Percentiles rank a stretch among this genome's conserved stretches.
These are phyloP conservation scores for Pelagomonas calceolata DNA, from an alignment of 108 stramenopile genomes.

Conservation along the genomic window DNA sequence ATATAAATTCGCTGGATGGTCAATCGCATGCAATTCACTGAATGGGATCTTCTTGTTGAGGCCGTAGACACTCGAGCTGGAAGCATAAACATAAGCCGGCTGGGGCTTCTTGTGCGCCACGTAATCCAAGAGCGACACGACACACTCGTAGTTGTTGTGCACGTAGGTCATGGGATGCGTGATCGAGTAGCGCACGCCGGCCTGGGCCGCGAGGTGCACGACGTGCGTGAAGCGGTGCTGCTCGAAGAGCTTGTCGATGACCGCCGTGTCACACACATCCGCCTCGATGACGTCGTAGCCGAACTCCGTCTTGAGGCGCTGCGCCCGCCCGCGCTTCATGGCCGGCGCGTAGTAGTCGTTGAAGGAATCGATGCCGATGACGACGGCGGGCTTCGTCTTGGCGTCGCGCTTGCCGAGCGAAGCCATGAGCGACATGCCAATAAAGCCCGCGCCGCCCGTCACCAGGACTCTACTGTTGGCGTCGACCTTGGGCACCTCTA, in stretches of 20 bases:
- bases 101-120: too few species aligned
- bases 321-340: too few species aligned
- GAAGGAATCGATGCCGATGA: too few species aligned
- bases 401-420: too few species aligned
- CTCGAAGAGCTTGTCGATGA: too few species aligned
- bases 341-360: too few species aligned
- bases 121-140: background rate
- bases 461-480: conserved; percentile 33
- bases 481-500: too few species aligned
- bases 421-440: conserved; percentile 34
- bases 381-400: too few species aligned
- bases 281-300: too few species aligned
- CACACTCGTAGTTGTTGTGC: conserved; percentile 6
- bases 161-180: conserved; percentile 7
- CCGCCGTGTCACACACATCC: too few species aligned
- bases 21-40: conserved; percentile 50
- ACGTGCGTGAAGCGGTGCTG: too few species aligned
- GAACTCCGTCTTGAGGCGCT: too few species aligned
- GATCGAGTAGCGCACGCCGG: conserved; percentile 10
- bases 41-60: conserved; percentile 19
- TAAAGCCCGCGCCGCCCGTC: conserved; percentile 65
- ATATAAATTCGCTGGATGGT: conserved; percentile 47
- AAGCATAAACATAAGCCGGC: background rate
- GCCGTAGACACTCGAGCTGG: conserved; percentile 7
- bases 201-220: conserved; percentile 10